Percentiles rank a stretch among this genome's conserved stretches.
These are phyloP conservation scores for Penicillium daleae DNA, from an alignment of 495 filamentous ascomycete species.

Conservation along the genomic window DNA sequence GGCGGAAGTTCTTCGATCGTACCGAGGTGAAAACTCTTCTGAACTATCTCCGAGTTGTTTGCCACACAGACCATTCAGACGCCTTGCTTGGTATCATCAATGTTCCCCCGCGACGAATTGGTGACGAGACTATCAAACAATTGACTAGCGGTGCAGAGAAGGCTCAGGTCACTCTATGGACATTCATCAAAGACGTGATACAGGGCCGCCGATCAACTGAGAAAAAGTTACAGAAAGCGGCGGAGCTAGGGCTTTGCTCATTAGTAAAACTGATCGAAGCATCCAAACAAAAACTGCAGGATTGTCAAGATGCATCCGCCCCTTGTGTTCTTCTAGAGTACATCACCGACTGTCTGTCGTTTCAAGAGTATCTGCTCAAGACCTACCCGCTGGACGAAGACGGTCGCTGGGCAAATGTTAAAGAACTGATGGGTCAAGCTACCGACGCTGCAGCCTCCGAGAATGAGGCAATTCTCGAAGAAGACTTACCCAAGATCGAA, in stretches of 20 bases:
- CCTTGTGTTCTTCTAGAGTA: conserved; percentile 74
- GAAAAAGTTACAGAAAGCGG: conserved; percentile 67
- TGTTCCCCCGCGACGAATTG: conserved; percentile 77
- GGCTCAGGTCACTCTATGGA: conserved; percentile 72
- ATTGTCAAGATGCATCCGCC: conserved; percentile 50
- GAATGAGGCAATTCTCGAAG: conserved; percentile 55
- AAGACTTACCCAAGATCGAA: conserved; percentile 75
- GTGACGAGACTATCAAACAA: conserved; percentile 76
- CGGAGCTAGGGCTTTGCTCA: conserved; percentile 65
- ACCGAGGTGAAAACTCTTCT: conserved; percentile 86
- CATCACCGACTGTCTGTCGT: conserved; percentile 72
- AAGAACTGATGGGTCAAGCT: conserved; percentile 79
- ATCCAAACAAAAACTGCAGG: conserved; percentile 60
- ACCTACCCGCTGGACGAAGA: conserved; percentile 78
- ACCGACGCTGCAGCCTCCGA: conserved; percentile 58
- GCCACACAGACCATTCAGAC: conserved; percentile 87
- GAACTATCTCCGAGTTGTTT: conserved; percentile 86
- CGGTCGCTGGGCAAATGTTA: conserved; percentile 85
- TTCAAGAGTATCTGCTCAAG: conserved; percentile 71
- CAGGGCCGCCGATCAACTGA: conserved; percentile 69
- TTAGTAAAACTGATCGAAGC: conserved; percentile 67
- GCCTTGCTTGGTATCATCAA: conserved; percentile 86
- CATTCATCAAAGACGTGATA: conserved; percentile 66
- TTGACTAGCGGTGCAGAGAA: conserved; percentile 74
- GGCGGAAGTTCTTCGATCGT: conserved; percentile 89